A percentile compares a stretch with the other conserved stretches of the same genome.
phyloP scores from a whole-genome alignment of 2,329 filamentous ascomycete species.

The Plectosphaerella cucumerina region DNA sequence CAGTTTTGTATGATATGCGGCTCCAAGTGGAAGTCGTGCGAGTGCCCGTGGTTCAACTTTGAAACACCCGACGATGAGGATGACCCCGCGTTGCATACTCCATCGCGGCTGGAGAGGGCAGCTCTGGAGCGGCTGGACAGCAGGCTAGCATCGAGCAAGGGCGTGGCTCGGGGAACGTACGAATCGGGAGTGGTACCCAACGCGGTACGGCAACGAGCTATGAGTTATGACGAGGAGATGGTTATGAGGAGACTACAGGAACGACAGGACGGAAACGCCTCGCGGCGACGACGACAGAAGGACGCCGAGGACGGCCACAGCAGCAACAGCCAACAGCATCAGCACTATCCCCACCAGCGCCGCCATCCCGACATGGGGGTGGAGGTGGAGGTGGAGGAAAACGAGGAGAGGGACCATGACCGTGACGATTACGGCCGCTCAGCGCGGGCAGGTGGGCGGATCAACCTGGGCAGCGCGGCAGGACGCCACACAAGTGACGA shows the following conservation, averaged over 20 bases:
- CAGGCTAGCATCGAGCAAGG: constrained; percentile 5
- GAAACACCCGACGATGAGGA: constrained; percentile 51
- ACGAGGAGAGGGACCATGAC: constrained; percentile 13
- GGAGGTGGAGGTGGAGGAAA: neutral
- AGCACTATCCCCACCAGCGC: constrained; percentile 17
- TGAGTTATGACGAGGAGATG: constrained; percentile 41
- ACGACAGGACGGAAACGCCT: constrained; percentile 36
- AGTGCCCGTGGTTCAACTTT: constrained; percentile 77
- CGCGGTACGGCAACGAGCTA: neutral
- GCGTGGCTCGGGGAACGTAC: neutral
- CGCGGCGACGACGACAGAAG: constrained; percentile 22
- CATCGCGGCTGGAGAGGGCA: constrained; percentile 26
- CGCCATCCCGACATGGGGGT: constrained; percentile 20
- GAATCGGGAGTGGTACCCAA: constrained; percentile 2
- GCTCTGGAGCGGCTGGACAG: constrained; percentile 6
- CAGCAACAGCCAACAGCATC: no score
- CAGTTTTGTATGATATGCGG: constrained; percentile 89
- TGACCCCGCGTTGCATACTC: constrained; percentile 46
- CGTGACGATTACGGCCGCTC: constrained; percentile 15
- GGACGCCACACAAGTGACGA: constrained; percentile 60
- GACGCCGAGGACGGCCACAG: constrained; percentile 3
- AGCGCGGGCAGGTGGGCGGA: constrained; percentile 25
- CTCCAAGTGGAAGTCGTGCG: constrained; percentile 75
- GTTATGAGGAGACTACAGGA: constrained; percentile 42
- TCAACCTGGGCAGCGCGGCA: constrained; percentile 46